Evolutionary conservation across 768 basidiomycete genomes (phyloP), one percentile per base, ranked within the genome.

Genomic region (Lactifluus hygrophoroides): DNA sequence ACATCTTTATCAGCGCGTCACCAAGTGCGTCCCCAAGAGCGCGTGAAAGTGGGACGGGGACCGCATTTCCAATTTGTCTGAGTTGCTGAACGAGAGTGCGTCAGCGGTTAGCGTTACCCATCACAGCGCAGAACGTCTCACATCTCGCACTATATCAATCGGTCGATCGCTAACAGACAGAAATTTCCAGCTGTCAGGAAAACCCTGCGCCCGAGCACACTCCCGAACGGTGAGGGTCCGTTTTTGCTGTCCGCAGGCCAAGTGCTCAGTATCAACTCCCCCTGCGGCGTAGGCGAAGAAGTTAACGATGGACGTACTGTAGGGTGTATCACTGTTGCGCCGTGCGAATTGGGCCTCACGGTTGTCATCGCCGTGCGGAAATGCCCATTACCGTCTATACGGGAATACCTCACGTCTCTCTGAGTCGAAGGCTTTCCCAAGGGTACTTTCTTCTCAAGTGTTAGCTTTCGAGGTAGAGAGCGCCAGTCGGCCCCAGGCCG

Each of bases 41-140:
- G 10, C 78, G 71, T 4, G 84, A 85, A 23, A 90, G 74, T 3
- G 84, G 83, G 8, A 88, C 76, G 3, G 88, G 86, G 7, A 89
- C 88, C 2, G 87, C 88, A 65, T 90, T 90, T 0, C 88, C 89
- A 45, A 90, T 89, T 62, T 90, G 88, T 49, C 79, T 74, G 56
- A 83, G 74, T 82, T 85, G 84, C 88, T 90, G 61, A 23, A 59
- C 19, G 37, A 10, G 57, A 35, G 19, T 17, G 23, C 8, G 46
- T 56, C 40, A 59, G 52, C 27, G 8, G 10, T 4, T 9, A 17
- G 17, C 14, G 13, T 44, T 52, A 25, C 8, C 30, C 35, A 43
- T 37, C 32, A 44, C 32, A 14, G 5, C 5, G 23, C 5, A 21
- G 27, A n/a, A 30, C 23, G 13, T 74, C 81, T 58, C 57, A 89